A percentile compares a stretch with the other conserved stretches of the same genome.
phyloP scores from a whole-genome alignment of 345 rosid species.

The Cardiospermum halicacabum region DNA sequence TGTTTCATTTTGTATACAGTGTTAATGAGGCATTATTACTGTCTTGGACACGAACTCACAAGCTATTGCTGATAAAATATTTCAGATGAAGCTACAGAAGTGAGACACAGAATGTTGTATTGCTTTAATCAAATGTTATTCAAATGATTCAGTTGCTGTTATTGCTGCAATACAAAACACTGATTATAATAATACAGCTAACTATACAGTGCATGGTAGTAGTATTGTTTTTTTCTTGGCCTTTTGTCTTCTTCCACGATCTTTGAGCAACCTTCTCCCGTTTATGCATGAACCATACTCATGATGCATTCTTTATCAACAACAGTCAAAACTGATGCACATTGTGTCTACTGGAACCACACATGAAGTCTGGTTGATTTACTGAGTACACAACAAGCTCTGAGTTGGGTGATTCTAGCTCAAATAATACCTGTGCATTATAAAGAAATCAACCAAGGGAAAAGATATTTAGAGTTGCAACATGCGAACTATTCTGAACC shows the following conservation, averaged over 20 bases:
- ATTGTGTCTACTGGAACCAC: constrained; percentile 38
- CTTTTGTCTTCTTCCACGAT: not conserved
- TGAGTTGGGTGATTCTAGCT: constrained; percentile 54
- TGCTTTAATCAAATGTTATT: too few relatives aligned
- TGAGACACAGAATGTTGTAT: too few relatives aligned
- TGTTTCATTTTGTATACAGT: not conserved
- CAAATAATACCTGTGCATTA: constrained; percentile 53
- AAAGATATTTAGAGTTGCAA: not conserved
- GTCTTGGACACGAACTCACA: not conserved
- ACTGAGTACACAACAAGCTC: constrained; percentile 47
- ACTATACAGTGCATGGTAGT: not conserved
- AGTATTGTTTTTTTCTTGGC: not conserved
- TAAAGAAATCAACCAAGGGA: not conserved
- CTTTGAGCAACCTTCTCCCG: not conserved
- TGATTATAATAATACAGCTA: not conserved
- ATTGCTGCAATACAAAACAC: too few relatives aligned
- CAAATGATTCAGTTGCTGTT: too few relatives aligned
- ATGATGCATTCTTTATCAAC: not conserved
- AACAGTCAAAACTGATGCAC: constrained; percentile 31
- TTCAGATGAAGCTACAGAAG: too few relatives aligned
- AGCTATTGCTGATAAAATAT: too few relatives aligned
- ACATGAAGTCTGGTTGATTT: constrained; percentile 49
- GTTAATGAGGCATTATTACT: not conserved
- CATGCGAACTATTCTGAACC: not conserved
- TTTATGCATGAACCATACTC: not conserved